Evolutionary conservation across 2,329 filamentous ascomycete species (phyloP), one percentile per base, ranked within the genome.

Genomic region (Pseudopyrenochaeta lycopersici): DNA sequence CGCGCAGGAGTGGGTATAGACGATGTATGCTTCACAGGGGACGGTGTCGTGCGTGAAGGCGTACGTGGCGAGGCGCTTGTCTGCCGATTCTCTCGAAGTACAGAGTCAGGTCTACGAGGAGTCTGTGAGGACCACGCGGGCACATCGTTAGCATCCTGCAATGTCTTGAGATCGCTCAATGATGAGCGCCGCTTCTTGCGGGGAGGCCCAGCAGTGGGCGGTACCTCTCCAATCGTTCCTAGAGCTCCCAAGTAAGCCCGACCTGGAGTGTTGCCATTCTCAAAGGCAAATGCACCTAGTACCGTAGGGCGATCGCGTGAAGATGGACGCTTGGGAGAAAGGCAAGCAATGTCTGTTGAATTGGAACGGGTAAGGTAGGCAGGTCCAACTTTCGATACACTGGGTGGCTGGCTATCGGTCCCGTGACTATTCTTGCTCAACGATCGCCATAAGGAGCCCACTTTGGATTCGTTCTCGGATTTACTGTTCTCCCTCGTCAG

Each of bases 141-240:
- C 32, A 69, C 64, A 58, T 75, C 58, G 51, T 88, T 60, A 68
- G 71, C 81, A 49, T 85, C 82, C 77, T 94, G 88, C 15, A 91
- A 79, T 50, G 80, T 83, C 63, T 87, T 90, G 42, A 98, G 82
- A 73, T 98, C 94, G 4, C 93, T 97, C 36, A 98, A 79, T 21
- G 93, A 97, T 77, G 93, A 97, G 71, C 94, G 88, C 49, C 94
- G 85, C 80, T 96, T 97, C 78, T 88, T 93, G 56, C 73, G 71
- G 49, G 72, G 72, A 63, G 71, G 72, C 50, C 71, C 71, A 61
- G 52, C 38, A 47, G 58, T 66, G 49, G 74, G 71, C 43, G 76
- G 74, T 70, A 80, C 77, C 73, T 80, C 69, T 78, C 77, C 82
- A 67, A 82, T 87, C 5, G 82, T 83, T 17, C 78, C 79, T 30